Percentiles rank a stretch among this genome's conserved stretches.
Evolutionary conservation across 345 rosid species (phyloP).

Genomic region (Heritiera littoralis): DNA sequence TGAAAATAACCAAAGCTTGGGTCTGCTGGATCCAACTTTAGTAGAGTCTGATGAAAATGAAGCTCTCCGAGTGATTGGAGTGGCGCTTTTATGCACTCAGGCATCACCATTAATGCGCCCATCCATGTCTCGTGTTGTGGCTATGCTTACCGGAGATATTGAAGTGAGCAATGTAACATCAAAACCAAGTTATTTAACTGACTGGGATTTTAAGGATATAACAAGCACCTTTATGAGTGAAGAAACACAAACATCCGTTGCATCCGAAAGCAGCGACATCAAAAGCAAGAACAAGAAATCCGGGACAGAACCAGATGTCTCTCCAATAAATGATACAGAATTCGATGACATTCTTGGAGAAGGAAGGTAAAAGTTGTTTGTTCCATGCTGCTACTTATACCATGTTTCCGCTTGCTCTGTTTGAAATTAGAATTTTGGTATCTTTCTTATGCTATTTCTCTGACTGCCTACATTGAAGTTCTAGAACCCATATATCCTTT

Average conservation of each 20-base stretch:
- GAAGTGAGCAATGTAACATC: constrained; percentile 41
- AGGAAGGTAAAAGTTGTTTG: no score
- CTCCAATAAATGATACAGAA: not conserved
- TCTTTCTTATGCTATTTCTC: no score
- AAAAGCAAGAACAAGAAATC: not conserved
- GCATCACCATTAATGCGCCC: constrained; percentile 37
- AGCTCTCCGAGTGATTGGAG: constrained; percentile 44
- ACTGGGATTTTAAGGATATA: constrained; percentile 47
- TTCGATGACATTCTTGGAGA: not conserved
- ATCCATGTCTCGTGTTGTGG: constrained; percentile 37
- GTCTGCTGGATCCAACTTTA: constrained; percentile 42
- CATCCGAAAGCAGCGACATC: not conserved
- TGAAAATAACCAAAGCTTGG: constrained; percentile 38
- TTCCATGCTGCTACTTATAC: no score
- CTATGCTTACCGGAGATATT: constrained; percentile 18
- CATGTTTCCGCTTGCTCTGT: no score
- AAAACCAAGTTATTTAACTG: constrained; percentile 57
- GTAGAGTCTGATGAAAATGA: constrained; percentile 37
- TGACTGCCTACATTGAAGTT: no score
- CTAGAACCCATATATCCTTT: no score
- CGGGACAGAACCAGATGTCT: not conserved
- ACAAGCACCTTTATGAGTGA: not conserved
- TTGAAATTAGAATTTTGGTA: no score
- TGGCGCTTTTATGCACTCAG: constrained; percentile 69
- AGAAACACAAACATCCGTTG: not conserved